Evolutionary conservation across 441 rosid species (phyloP).

Genomic region (Populus tomentosa): DNA sequence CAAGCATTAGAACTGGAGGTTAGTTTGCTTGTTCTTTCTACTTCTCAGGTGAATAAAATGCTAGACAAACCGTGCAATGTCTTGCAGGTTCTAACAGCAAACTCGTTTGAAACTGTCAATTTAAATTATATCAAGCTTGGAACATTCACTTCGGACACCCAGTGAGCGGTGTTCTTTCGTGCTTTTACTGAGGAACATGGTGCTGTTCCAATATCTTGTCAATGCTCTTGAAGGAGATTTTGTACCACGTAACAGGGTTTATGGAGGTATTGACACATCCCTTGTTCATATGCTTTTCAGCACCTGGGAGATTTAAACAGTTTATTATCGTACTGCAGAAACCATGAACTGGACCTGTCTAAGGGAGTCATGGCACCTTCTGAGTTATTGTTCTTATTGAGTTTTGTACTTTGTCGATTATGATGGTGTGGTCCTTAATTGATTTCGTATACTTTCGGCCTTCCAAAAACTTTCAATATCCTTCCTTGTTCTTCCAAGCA

Average conservation of each 20-base stretch:
- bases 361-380: constrained; percentile 54
- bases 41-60: not conserved
- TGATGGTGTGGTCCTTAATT: not conserved
- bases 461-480: not conserved
- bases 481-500: not conserved
- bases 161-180: constrained; percentile 22
- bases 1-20: constrained; percentile 48
- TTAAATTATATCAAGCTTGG: not conserved
- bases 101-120: not conserved
- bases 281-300: constrained; percentile 4
- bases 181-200: constrained; percentile 50
- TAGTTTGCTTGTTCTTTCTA: constrained; percentile 14
- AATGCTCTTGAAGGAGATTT: constrained; percentile 66
- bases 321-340: constrained; percentile 43
- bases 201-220: constrained; percentile 73
- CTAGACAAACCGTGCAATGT: not conserved
- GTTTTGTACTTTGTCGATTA: constrained; percentile 1
- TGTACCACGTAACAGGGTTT: constrained; percentile 39
- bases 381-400: not conserved
- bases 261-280: constrained; percentile 38
- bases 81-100: not conserved
- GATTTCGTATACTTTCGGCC: not conserved
- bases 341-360: constrained; percentile 62
- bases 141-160: not conserved
- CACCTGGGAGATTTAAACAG: not conserved